phyloP scores from a whole-genome alignment of 352 stramenopile genomes.

The Globisporangium emineosum region DNA sequence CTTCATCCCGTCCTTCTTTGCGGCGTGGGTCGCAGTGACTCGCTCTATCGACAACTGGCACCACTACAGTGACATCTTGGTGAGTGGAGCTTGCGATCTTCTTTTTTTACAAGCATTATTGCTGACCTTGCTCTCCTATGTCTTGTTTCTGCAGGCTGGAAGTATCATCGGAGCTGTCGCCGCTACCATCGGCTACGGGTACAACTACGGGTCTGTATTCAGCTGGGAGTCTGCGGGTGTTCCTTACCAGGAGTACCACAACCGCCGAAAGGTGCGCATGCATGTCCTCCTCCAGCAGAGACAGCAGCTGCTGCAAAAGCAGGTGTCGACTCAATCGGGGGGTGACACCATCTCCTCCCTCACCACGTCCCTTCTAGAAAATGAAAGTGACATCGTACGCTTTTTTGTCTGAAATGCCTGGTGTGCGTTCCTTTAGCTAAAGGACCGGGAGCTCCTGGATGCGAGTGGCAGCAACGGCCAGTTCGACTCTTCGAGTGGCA shows the following conservation, averaged over 20 bases:
- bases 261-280: constrained; percentile 25
- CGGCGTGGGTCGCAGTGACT: constrained; percentile 68
- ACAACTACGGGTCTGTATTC: constrained; percentile 72
- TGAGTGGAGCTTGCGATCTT: constrained; percentile 14
- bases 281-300: constrained; percentile 21
- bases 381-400: constrained; percentile 21
- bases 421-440: constrained; percentile 18
- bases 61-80: constrained; percentile 79
- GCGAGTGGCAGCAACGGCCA: constrained; percentile 10
- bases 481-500: neutral
- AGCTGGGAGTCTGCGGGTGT: constrained; percentile 30
- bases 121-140: neutral
- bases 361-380: constrained; percentile 17
- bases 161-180: constrained; percentile 63
- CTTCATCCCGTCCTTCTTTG: constrained; percentile 54
- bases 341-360: constrained; percentile 14
- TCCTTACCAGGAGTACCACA: constrained; percentile 29
- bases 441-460: constrained; percentile 23
- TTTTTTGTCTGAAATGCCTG: constrained; percentile 20
- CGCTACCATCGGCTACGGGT: constrained; percentile 50
- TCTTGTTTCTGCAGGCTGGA: constrained; percentile 25
- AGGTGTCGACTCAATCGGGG: constrained; percentile 15
- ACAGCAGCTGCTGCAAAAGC: constrained; percentile 16
- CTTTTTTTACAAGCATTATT: neutral
- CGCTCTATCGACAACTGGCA: constrained; percentile 86